Evolutionary conservation across 1,284 basidiomycete species (phyloP).

Genomic region (Boletus sp.): DNA sequence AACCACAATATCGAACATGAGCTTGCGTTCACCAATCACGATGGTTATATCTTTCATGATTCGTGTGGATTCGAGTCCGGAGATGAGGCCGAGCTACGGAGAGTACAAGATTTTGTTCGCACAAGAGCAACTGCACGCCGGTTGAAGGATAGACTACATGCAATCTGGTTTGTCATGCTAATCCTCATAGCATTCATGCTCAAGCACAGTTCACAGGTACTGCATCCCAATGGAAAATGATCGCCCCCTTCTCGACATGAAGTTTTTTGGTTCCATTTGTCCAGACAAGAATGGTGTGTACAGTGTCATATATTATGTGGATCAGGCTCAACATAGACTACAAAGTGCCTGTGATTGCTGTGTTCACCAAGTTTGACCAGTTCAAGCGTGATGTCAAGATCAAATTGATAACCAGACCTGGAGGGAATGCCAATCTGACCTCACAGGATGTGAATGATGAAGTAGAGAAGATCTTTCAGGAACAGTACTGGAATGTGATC

Average conservation of each 20-base stretch:
- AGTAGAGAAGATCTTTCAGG: neutral
- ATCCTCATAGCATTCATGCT: neutral
- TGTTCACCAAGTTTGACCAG: conserved; percentile 11
- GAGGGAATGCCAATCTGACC: neutral
- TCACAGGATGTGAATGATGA: neutral
- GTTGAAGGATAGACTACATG: conserved; percentile 4
- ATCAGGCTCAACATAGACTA: neutral
- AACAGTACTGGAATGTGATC: neutral
- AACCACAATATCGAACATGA: conserved; percentile 5
- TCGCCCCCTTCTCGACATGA: conserved; percentile 1
- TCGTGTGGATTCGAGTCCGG: conserved; percentile 4
- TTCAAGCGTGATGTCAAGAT: conserved; percentile 1
- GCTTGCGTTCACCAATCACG: neutral
- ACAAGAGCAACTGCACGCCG: neutral
- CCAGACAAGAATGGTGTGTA: conserved; percentile 5
- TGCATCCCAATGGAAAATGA: conserved; percentile 6
- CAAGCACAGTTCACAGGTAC: neutral
- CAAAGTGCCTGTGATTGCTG: conserved; percentile 3
- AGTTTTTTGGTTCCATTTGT: conserved; percentile 1
- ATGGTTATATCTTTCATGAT: conserved; percentile 8
- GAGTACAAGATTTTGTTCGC: conserved; percentile 2
- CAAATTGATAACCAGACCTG: neutral
- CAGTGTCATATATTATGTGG: neutral
- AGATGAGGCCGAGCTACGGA: neutral
- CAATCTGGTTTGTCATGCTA: conserved; percentile 2